Conservation (phyloP, 305 asterid genomes). For the Withania somnifera region DNA sequence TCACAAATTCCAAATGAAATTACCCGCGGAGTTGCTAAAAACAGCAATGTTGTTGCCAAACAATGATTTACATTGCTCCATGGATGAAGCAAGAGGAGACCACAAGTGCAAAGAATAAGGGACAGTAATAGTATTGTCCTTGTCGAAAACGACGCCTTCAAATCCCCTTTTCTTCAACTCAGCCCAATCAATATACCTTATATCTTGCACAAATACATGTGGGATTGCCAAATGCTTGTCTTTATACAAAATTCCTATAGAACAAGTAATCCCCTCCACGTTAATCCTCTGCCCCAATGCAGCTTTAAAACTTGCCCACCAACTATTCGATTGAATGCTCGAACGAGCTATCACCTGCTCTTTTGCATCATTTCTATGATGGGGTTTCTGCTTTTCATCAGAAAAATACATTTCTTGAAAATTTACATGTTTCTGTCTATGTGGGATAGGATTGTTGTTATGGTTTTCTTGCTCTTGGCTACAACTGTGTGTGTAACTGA, state of each 20-base stretch:
- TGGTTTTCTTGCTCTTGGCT: conserved; percentile 18
- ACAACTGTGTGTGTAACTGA: conserved; percentile 33
- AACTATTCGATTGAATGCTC: conserved; percentile 47
- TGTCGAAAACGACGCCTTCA: conserved; percentile 85
- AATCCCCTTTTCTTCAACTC: conserved; percentile 69
- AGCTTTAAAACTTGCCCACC: conserved; percentile 73
- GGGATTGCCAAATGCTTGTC: conserved; percentile 63
- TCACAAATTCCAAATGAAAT: not conserved
- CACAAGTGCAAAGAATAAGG: conserved; percentile 91
- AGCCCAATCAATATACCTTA: conserved; percentile 68
- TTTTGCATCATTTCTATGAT: conserved; percentile 11
- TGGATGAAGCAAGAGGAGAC: conserved; percentile 58
- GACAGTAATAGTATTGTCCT: conserved; percentile 81
- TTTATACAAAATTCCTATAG: conserved; percentile 47
- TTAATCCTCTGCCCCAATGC: conserved; percentile 89
- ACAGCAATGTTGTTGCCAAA: conserved; percentile 74
- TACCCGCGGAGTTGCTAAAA: conserved; percentile 91
- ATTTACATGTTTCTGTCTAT: conserved; percentile 15
- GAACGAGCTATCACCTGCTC: conserved; percentile 1
- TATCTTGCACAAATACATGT: conserved; percentile 60
- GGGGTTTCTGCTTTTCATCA: conserved; percentile 21
- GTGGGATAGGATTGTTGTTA: not conserved
- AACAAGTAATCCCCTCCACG: conserved; percentile 54
- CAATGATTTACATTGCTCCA: conserved; percentile 59
- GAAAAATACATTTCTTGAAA: conserved; percentile 29